Evolutionary conservation across 2,329 filamentous ascomycete species (phyloP), one percentile per base, ranked within the genome.

Genomic region (Sporothrix variecibatus): DNA sequence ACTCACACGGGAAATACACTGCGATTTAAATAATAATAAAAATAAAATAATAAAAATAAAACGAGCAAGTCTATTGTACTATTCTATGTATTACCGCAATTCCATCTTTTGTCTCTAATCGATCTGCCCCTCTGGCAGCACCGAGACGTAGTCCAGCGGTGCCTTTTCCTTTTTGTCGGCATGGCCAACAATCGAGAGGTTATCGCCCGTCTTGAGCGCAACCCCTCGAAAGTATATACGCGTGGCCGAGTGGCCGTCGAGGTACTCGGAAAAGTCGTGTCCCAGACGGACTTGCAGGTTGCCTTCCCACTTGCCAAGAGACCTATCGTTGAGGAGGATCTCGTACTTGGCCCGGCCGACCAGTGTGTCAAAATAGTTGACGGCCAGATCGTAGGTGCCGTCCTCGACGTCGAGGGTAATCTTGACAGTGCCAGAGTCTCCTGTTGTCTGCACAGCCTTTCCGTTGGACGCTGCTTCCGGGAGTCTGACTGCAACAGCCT

Each of bases 301-400:
- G 0, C 90, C 90, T 31, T 82, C 80, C 91, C 91, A 93, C 12
- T 80, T 77, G 0, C 89, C 90, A 0, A 93, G 77, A 7, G 84
- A 78, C 15, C 80, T 78, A 40, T 87, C 84, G 75, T 88, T 88
- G 4, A 93, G 77, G 69, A 82, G 87, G 1, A 91, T 76, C 74
- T 86, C 82, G 79, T 86, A 93, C 1, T 83, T 82, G 2, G 91
- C 84, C 73, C 83, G 84, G 0, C 91, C 91, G n/a, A 85, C 85
- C 38, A 85, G 84, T 8, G 91, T 74, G 78, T 93, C 90, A 76
- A 87, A 93, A 78, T 93, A 93, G 75, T 91, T 91, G 8, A 93
- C 85, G 0, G 87, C 90, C 2, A 93, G 75, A 76, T 91, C 86
- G 76, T 93, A 93, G 5, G 78, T 85, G 0, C 90, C 90, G 0